Conservation (phyloP, 2,329 filamentous ascomycete genomes). For the Dothistroma septosporum region DNA sequence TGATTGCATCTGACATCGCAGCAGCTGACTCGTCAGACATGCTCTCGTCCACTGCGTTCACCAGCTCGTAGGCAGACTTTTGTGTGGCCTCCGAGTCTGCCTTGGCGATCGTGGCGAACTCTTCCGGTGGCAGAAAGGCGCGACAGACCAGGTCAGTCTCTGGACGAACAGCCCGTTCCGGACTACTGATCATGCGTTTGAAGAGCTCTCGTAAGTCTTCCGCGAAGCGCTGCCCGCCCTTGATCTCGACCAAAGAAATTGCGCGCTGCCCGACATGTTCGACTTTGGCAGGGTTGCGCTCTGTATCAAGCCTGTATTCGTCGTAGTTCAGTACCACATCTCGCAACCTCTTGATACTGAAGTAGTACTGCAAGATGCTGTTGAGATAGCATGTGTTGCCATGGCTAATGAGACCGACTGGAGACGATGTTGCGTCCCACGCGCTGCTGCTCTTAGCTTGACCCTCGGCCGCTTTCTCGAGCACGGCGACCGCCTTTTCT, state of each 20-base stretch:
- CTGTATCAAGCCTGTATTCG: constrained; percentile 63
- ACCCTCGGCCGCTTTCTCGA: constrained; percentile 24
- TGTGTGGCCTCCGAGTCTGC: constrained; percentile 14
- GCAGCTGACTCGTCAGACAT: constrained; percentile 5
- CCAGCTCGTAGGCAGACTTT: neutral
- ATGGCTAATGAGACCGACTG: constrained; percentile 86
- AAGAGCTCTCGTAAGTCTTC: constrained; percentile 35
- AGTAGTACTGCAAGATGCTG: constrained; percentile 92
- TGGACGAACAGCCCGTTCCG: constrained; percentile 29
- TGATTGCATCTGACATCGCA: neutral
- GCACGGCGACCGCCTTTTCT: constrained; percentile 32
- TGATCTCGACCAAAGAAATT: constrained; percentile 41
- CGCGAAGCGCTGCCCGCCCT: constrained; percentile 35
- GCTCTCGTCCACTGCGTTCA: constrained; percentile 19
- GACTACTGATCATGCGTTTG: constrained; percentile 36
- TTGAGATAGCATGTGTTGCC: constrained; percentile 98
- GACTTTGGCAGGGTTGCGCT: constrained; percentile 57
- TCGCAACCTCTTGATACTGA: constrained; percentile 77
- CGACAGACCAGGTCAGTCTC: constrained; percentile 35
- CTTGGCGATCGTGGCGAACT: constrained; percentile 19
- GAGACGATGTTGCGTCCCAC: constrained; percentile 47
- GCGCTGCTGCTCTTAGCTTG: constrained; percentile 12
- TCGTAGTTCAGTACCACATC: constrained; percentile 76
- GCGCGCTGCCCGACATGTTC: constrained; percentile 74
- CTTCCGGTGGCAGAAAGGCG: constrained; percentile 31